phyloP scores from a whole-genome alignment of 2,329 filamentous ascomycete species.

The Fusarium sp. region DNA sequence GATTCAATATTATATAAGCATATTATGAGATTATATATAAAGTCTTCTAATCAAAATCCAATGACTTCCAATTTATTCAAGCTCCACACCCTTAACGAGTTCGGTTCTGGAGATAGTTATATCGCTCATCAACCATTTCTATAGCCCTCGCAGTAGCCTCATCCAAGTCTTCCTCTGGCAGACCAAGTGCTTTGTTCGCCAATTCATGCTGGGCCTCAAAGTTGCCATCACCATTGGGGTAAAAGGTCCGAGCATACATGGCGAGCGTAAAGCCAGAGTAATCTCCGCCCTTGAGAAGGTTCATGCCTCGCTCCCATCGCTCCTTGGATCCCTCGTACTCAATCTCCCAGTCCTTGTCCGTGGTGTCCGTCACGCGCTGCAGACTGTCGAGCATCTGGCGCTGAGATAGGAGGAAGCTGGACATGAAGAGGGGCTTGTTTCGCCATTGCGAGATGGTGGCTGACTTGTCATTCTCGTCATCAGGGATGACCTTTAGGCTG shows the following conservation, averaged over 20 bases:
- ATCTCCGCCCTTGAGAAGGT: slow-evolving; percentile 58
- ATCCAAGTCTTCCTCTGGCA: slow-evolving; percentile 72
- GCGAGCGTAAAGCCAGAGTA: slow-evolving; percentile 59
- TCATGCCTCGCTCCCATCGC: slow-evolving; percentile 63
- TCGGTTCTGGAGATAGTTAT: slow-evolving; percentile 44
- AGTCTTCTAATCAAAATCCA: too few species aligned
- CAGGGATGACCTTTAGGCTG: slow-evolving; percentile 61
- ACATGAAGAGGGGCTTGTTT: slow-evolving; percentile 65
- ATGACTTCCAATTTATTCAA: not conserved
- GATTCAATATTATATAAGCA: too few species aligned
- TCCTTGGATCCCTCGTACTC: slow-evolving; percentile 60
- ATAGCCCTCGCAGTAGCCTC: slow-evolving; percentile 65
- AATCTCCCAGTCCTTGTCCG: slow-evolving; percentile 65
- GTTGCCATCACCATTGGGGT: slow-evolving; percentile 56
- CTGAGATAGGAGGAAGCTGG: slow-evolving; percentile 71
- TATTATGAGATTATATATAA: too few species aligned
- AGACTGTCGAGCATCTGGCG: slow-evolving; percentile 73
- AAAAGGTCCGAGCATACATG: slow-evolving; percentile 71
- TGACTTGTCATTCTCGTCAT: slow-evolving; percentile 52
- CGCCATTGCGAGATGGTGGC: slow-evolving; percentile 49
- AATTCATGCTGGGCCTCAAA: slow-evolving; percentile 56
- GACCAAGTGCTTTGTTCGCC: slow-evolving; percentile 66
- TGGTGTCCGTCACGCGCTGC: slow-evolving; percentile 69
- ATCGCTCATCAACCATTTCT: slow-evolving; percentile 52
- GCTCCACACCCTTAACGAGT: not conserved